phyloP scores from a whole-genome alignment of 1,284 basidiomycete genomes.

The Cutaneotrichosporon sp. region DNA sequence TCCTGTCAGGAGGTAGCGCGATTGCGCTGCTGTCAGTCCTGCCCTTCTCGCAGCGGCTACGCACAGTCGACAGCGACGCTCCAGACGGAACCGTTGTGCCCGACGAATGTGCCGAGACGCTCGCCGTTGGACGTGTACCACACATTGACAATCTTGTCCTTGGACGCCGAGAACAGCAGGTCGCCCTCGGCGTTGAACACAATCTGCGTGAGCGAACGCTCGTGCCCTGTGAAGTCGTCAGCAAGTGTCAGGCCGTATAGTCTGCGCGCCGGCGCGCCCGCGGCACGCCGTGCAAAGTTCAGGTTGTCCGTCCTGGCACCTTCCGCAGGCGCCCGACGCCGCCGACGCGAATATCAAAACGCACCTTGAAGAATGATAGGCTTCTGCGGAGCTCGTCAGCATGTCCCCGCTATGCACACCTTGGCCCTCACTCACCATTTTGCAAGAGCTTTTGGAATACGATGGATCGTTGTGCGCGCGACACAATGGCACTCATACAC shows the following conservation, averaged over 20 bases:
- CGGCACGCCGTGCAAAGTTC: not conserved
- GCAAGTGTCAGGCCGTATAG: not conserved
- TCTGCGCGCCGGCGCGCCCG: not conserved
- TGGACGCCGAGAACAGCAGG: constrained; percentile 90
- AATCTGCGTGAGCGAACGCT: constrained; percentile 95
- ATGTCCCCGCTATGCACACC: not conserved
- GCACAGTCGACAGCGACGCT: constrained; percentile 90
- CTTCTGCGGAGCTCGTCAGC: constrained; percentile 34
- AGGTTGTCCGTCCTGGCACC: no score
- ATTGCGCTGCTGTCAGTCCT: constrained; percentile 60
- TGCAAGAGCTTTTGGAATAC: constrained; percentile 4
- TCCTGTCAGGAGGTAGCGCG: constrained; percentile 81
- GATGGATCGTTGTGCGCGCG: not conserved
- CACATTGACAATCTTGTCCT: constrained; percentile 91
- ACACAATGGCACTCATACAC: constrained; percentile 2
- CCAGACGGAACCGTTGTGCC: constrained; percentile 96
- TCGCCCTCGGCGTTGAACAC: constrained; percentile 96
- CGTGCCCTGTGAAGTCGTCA: constrained; percentile 65
- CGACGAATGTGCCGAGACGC: constrained; percentile 91
- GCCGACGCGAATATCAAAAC: constrained; percentile 5
- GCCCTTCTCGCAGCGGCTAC: constrained; percentile 41
- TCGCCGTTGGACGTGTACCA: constrained; percentile 99
- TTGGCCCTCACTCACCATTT: constrained; percentile 15
- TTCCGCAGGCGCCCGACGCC: no score
- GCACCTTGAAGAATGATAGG: constrained; percentile 48